Evolutionary conservation across 1,284 basidiomycete species (phyloP).

Genomic region (Trametes hirsuta): DNA sequence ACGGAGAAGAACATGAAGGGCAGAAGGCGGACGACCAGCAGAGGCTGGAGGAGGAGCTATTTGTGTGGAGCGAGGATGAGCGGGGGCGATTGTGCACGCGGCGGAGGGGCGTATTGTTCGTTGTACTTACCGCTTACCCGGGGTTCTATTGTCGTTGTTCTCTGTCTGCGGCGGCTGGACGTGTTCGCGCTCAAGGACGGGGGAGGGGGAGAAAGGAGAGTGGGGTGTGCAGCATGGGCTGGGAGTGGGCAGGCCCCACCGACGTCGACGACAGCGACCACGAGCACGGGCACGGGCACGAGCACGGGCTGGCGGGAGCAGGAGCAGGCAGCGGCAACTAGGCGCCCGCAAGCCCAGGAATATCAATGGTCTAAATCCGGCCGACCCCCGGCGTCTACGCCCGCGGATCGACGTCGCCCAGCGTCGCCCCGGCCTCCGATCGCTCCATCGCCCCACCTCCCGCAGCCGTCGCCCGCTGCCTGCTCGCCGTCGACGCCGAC

Average conservation of each 20-base stretch:
- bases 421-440: not conserved
- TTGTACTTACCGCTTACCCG: constrained; percentile 19
- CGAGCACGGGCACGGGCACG: not conserved
- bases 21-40: constrained; percentile 11
- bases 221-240: not conserved
- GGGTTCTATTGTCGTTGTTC: constrained; percentile 33
- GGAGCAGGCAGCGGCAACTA: not conserved
- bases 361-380: not conserved
- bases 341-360: not conserved
- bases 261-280: too few species aligned
- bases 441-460: not conserved
- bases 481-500: too few species aligned
- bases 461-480: too few species aligned
- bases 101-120: constrained; percentile 23
- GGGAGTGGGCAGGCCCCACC: too few species aligned
- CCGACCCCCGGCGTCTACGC: not conserved
- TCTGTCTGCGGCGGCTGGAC: not conserved
- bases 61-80: constrained; percentile 6
- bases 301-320: not conserved
- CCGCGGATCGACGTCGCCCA: not conserved
- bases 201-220: not conserved
- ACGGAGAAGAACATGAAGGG: constrained; percentile 61
- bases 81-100: constrained; percentile 15
- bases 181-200: not conserved
- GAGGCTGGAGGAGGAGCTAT: constrained; percentile 1